These are phyloP conservation scores for Acacia pycnantha DNA, from an alignment of 331 rosid species.

Conservation along the genomic window DNA sequence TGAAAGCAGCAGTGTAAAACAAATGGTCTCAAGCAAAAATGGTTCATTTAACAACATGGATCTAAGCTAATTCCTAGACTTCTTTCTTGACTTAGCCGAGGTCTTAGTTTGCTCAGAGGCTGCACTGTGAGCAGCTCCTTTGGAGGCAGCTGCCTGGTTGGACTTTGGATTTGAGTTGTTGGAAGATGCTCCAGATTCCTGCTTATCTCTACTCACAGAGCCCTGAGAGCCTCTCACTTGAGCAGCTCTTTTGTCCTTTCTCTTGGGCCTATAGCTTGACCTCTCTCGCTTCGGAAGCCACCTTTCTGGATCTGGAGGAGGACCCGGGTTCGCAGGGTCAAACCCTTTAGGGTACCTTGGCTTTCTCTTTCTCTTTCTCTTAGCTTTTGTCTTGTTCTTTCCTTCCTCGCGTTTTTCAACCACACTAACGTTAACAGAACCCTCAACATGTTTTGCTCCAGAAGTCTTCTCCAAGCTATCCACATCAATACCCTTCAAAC, in stretches of 20 bases:
- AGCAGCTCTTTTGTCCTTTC: conserved; percentile 95
- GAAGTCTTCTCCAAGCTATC: conserved; percentile 86
- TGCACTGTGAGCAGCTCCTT: conserved; percentile 56
- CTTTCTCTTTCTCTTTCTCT: conserved; percentile 97
- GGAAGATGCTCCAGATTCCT: conserved; percentile 57
- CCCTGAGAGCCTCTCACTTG: conserved; percentile 99
- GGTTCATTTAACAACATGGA: conserved; percentile 7
- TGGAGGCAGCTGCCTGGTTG: conserved; percentile 56
- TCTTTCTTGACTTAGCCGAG: conserved; percentile 72
- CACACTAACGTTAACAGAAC: conserved; percentile 39
- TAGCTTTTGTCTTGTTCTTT: conserved; percentile 73
- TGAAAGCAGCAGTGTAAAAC: conserved; percentile 26
- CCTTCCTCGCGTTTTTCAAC: conserved; percentile 68
- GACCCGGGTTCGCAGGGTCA: conserved; percentile 95
- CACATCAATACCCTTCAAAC: conserved; percentile 78
- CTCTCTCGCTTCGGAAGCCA: conserved; percentile 99
- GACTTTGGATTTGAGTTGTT: conserved; percentile 56
- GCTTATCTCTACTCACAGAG: conserved; percentile 81
- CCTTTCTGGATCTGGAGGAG: conserved; percentile 97
- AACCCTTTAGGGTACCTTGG: conserved; percentile 96
- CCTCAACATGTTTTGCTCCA: conserved; percentile 76
- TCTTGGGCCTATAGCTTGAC: conserved; percentile 89
- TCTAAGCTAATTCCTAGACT: conserved; percentile 63
- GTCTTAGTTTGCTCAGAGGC: conserved; percentile 51
- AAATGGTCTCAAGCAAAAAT: conserved; percentile 18